Percentiles rank a stretch among this genome's conserved stretches.
Conservation (phyloP, 163 green algal genomes). For the Chlamydomonas reinhardtii region DNA sequence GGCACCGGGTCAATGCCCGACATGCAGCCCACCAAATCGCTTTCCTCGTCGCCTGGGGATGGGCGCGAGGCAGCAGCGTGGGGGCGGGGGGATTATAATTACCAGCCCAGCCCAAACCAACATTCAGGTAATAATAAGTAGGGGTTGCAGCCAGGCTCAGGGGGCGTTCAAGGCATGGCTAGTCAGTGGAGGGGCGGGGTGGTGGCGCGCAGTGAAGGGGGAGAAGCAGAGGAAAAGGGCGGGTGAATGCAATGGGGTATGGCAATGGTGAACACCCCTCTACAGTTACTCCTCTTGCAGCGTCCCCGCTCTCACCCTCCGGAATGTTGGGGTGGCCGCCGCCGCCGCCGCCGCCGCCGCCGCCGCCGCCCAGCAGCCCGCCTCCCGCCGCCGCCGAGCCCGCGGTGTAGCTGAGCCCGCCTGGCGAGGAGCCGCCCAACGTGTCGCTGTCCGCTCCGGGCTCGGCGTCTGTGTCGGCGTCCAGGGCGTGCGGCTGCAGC, state of each 20-base stretch:
- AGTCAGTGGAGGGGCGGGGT: no score
- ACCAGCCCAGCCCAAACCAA: no score
- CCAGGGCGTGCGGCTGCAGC: conserved; percentile 72
- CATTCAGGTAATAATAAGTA: no score
- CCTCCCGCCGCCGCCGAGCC: background rate
- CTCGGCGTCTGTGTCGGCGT: conserved; percentile 46
- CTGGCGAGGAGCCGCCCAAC: background rate
- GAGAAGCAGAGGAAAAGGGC: no score
- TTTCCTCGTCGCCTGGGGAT: conserved; percentile 31
- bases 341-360: background rate
- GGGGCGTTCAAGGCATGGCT: no score
- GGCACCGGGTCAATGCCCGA: conserved; percentile 29
- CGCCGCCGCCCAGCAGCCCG: background rate
- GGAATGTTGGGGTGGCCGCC: conserved; percentile 16
- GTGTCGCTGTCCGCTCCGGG: conserved; percentile 18
- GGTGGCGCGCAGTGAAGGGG: no score
- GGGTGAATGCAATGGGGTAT: no score
- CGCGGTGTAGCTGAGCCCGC: conserved; percentile 1
- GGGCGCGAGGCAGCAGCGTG: no score
- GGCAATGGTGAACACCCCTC: no score
- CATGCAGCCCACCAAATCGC: conserved; percentile 26
- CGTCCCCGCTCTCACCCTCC: conserved; percentile 37
- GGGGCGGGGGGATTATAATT: no score
- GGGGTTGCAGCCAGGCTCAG: no score
- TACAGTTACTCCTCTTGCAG: no score